These are phyloP conservation scores for Aspergillus sp. DNA, from an alignment of 2,329 filamentous ascomycete genomes.

Conservation along the genomic window DNA sequence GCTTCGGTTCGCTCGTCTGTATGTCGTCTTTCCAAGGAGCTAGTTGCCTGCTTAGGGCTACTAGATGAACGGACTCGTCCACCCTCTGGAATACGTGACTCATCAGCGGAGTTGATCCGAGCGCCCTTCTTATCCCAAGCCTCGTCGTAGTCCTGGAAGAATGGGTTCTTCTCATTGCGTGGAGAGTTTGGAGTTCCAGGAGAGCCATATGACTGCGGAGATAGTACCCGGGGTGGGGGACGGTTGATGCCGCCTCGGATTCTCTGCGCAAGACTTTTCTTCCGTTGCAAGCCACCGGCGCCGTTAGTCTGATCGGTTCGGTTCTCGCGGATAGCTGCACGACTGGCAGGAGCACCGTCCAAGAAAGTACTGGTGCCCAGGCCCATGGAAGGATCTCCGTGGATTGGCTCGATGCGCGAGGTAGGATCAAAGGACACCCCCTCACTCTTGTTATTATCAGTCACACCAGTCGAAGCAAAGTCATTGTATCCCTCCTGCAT, in stretches of 20 bases:
- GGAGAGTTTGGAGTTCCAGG: conserved; percentile 30
- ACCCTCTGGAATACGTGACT: conserved; percentile 30
- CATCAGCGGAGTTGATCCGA: conserved; percentile 55
- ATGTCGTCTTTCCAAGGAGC: conserved; percentile 60
- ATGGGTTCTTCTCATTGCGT: conserved; percentile 66
- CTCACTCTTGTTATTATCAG: conserved; percentile 34
- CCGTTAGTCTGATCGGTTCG: conserved; percentile 56
- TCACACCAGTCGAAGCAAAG: conserved; percentile 56
- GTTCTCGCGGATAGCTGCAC: conserved; percentile 71
- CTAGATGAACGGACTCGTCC: conserved; percentile 52
- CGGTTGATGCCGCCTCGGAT: conserved; percentile 79
- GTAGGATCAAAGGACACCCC: conserved; percentile 64
- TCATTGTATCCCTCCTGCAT: conserved; percentile 86
- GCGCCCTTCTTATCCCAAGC: conserved; percentile 66
- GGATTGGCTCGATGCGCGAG: conserved; percentile 67
- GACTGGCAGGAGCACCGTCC: conserved; percentile 86
- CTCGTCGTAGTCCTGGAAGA: conserved; percentile 76
- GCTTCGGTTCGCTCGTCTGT: conserved; percentile 55
- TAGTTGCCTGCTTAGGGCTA: conserved; percentile 56
- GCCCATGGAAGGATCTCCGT: conserved; percentile 80
- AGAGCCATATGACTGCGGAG: conserved; percentile 48
- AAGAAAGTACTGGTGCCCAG: conserved; percentile 94
- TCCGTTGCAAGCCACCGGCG: conserved; percentile 69
- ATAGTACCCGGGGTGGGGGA: conserved; percentile 59
- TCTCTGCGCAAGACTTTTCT: conserved; percentile 92